Evolutionary conservation across 1,139 yeast species (phyloP).

Genomic region (Zhuliangozyma blackwelliae): DNA sequence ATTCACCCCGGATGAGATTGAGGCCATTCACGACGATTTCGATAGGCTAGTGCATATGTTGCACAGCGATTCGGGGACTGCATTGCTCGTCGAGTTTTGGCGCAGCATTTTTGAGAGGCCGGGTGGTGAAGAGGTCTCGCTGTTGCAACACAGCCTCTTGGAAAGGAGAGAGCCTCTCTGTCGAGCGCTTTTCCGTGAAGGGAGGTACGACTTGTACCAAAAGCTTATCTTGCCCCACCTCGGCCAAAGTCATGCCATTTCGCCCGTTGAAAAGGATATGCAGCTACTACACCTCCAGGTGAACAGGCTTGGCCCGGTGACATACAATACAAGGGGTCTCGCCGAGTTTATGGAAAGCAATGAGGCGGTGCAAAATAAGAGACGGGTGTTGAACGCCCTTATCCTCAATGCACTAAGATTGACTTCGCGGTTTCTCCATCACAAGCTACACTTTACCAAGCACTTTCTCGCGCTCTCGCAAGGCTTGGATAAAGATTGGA

Average conservation of each 20-base stretch:
- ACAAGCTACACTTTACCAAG: not conserved
- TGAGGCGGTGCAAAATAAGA: not conserved
- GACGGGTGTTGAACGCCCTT: conserved; percentile 2
- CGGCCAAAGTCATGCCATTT: not conserved
- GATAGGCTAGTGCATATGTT: conserved; percentile 4
- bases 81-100: conserved; percentile 5
- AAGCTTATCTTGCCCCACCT: conserved; percentile 5
- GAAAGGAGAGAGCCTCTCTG: conserved; percentile 1
- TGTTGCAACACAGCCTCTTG: conserved; percentile 2
- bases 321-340: not conserved
- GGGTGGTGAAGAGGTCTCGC: not conserved
- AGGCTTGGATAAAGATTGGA: conserved; percentile 8
- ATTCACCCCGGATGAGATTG: conserved; percentile 10
- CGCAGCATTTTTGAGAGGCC: conserved; percentile 1
- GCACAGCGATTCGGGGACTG: conserved; percentile 5
- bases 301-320: not conserved
- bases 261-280: not conserved
- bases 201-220: conserved; percentile 2
- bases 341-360: too few relatives aligned
- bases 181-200: conserved; percentile 2
- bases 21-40: conserved; percentile 7
- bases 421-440: not conserved
- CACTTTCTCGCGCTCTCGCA: conserved; percentile 5
- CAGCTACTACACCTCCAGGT: conserved; percentile 1
- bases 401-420: not conserved